Conservation (phyloP, 768 basidiomycete genomes). For the Leucocoprinus leucothites region DNA sequence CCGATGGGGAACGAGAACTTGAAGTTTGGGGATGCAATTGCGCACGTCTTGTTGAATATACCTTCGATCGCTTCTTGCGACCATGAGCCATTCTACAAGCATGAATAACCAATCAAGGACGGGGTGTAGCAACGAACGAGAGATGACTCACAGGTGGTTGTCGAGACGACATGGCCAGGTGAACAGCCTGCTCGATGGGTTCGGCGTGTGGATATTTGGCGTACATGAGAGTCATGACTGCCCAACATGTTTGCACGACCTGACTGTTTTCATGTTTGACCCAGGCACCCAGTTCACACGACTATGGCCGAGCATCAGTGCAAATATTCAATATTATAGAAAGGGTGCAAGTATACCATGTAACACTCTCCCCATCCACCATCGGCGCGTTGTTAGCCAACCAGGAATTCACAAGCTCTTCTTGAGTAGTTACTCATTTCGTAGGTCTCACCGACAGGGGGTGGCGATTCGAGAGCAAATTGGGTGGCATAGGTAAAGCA, state of each 20-base stretch:
- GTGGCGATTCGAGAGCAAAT: conserved; percentile 90
- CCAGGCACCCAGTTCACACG: conserved; percentile 80
- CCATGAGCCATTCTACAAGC: conserved; percentile 87
- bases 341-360: conserved; percentile 53
- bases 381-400: conserved; percentile 80
- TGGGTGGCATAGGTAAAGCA: conserved; percentile 98
- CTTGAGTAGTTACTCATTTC: conserved; percentile 63
- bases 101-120: neutral
- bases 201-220: conserved; percentile 78
- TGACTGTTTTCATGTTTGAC: conserved; percentile 81
- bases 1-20: conserved; percentile 95
- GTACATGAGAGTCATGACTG: conserved; percentile 88
- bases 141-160: no score
- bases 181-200: conserved; percentile 76
- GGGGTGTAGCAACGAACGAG: no score
- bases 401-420: conserved; percentile 81
- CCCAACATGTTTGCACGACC: conserved; percentile 93
- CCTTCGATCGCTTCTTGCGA: conserved; percentile 94
- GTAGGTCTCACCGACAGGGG: conserved; percentile 88
- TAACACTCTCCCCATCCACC: conserved; percentile 99
- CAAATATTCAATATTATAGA: no score
- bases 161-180: no score
- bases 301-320: no score
- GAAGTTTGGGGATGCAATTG: conserved; percentile 88
- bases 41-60: conserved; percentile 85